These are phyloP conservation scores for Venustampulla echinocandica DNA, from an alignment of 495 filamentous ascomycete species.

Conservation along the genomic window DNA sequence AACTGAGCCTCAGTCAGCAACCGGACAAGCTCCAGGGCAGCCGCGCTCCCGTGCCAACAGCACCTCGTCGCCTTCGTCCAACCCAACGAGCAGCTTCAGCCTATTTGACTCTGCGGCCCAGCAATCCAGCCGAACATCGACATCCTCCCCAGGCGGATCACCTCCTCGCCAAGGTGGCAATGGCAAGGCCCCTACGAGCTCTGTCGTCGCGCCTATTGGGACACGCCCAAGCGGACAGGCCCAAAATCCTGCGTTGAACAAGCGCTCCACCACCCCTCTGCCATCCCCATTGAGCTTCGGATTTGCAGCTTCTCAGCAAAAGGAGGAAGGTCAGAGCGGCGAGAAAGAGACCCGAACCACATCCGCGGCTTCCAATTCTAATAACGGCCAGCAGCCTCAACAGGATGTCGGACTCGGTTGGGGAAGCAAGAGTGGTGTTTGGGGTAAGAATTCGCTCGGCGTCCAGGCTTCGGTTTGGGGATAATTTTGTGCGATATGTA, in stretches of 20 bases:
- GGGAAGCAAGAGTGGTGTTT: conserved; percentile 63
- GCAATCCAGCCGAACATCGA: conserved; percentile 76
- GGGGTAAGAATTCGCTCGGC: conserved; percentile 64
- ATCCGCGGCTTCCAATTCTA: conserved; percentile 32
- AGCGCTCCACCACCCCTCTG: conserved; percentile 82
- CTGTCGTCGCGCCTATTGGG: conserved; percentile 83
- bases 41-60: conserved; percentile 77
- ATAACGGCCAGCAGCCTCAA: conserved; percentile 32
- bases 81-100: conserved; percentile 52
- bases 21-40: conserved; percentile 33
- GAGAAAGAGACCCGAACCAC: conserved; percentile 19
- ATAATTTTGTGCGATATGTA: conserved; percentile 29
- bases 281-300: conserved; percentile 82
- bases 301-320: conserved; percentile 49
- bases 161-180: conserved; percentile 60
- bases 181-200: conserved; percentile 46
- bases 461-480: conserved; percentile 75
- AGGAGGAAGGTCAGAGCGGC: conserved; percentile 27
- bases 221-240: conserved; percentile 66
- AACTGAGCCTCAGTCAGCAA: conserved; percentile 23
- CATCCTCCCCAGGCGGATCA: conserved; percentile 83
- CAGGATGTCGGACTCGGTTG: conserved; percentile 46
- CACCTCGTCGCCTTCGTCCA: conserved; percentile 73
- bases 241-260: conserved; percentile 51
- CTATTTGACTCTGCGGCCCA: conserved; percentile 60